Base-by-base conservation (phyloP, 495 filamentous ascomycete species). In the Pyronema omphalodes region DNA sequence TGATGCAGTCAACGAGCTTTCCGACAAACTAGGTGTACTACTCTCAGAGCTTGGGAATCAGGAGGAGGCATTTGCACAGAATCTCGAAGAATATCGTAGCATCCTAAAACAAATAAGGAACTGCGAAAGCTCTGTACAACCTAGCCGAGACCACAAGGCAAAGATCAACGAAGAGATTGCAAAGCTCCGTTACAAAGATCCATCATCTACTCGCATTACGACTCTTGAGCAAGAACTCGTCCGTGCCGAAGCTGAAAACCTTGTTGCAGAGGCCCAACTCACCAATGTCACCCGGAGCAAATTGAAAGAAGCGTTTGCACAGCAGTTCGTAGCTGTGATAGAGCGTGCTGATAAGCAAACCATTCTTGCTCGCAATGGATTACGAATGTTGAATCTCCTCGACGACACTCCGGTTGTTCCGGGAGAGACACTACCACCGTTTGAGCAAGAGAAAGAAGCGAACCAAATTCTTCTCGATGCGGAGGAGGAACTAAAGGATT, bases 341-440 rank as follows among this genome's bases (percentile, higher is more conserved):
- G 91, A 96, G 71, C 84, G 89, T 43, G 86, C 86, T 9, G 91
- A 96, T 69, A 96, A 96, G 72, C 89, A 95, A 68, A 82, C 83
- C 57, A 82, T 98, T 53, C 78, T 98, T 17, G 93, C 93, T 34
- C 80, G 80, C 44, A 88, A 98, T 61, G 87, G 85, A 11, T 81
- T 86, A 36, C 79, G 86, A 33, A 74, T 98, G 44, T 70, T 98
- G 15, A 79, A 86, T 54, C 79, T 87, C 48, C 74, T 98, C n/a
- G 91, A 98, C 64, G 89, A 94, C 67, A 81, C 80, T 0, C 84
- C 91, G 3, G 78, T 94, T 14, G 82, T 94, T 1, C 91, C 91
- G 1, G 91, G 91, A 36, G 85, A 95, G 65, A 61, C 74, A 2
- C 77, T 80, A 39, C 72, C 73, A 9, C 69, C 73, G 0, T 96